Percentiles rank a stretch among this genome's conserved stretches.
These are phyloP conservation scores for Aspergillus panamensis DNA, from an alignment of 495 filamentous ascomycete genomes.

Conservation along the genomic window DNA sequence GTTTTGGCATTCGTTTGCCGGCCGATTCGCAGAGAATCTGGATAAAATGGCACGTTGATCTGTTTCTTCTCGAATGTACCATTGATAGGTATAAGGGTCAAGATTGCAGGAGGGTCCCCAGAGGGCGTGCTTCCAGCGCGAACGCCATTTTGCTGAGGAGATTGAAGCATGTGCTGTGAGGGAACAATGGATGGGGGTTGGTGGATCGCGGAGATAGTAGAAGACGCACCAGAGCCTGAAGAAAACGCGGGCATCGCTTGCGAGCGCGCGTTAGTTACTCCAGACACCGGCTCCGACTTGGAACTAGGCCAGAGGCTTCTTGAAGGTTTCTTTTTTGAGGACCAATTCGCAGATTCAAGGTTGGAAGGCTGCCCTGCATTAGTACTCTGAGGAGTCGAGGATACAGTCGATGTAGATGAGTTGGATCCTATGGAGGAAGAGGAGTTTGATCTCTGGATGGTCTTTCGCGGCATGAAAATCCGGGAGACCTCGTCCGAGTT, in stretches of 20 bases:
- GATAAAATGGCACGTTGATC: conserved; percentile 83
- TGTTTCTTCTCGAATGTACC: conserved; percentile 96
- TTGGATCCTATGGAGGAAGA: conserved; percentile 77
- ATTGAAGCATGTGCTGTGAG: conserved; percentile 62
- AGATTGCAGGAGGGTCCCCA: conserved; percentile 63
- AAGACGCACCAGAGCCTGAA: conserved; percentile 63
- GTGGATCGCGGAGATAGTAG: conserved; percentile 69
- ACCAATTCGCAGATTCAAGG: conserved; percentile 49
- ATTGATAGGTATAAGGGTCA: conserved; percentile 82
- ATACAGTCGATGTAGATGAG: conserved; percentile 47
- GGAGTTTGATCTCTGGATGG: conserved; percentile 78
- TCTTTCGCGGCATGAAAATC: conserved; percentile 85
- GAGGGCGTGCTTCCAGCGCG: conserved; percentile 53
- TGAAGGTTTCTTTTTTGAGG: conserved; percentile 63
- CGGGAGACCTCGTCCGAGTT: conserved; percentile 81
- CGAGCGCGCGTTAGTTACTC: conserved; percentile 57
- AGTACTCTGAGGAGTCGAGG: conserved; percentile 41
- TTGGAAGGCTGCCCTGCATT: conserved; percentile 46
- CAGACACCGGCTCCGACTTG: conserved; percentile 65
- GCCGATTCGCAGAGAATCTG: conserved; percentile 86
- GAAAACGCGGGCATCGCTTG: conserved; percentile 61
- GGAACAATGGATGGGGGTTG: conserved; percentile 70
- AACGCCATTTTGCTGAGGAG: conserved; percentile 60
- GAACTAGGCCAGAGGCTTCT: conserved; percentile 69
- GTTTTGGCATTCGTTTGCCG: conserved; percentile 97